Evolutionary conservation across 1,284 basidiomycete genomes (phyloP).

Genomic region (Pseudozyma flocculosa): DNA sequence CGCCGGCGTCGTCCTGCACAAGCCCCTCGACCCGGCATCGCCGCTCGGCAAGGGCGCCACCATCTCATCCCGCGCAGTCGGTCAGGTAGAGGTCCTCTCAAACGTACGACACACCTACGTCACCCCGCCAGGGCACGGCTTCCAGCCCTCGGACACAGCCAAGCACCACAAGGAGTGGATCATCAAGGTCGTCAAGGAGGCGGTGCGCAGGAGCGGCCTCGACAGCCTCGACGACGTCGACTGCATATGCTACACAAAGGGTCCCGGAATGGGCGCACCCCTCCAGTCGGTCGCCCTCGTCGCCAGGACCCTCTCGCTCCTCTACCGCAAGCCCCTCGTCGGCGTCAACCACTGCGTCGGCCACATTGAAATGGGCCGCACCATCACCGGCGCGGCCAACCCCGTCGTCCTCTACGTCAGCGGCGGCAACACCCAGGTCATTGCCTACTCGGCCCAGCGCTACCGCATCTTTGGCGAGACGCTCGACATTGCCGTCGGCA

Average conservation of each 20-base stretch:
- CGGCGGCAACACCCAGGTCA: conserved; percentile 98
- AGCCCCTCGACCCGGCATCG: conserved; percentile 63
- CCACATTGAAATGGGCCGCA: conserved; percentile 95
- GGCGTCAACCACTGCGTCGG: conserved; percentile 99
- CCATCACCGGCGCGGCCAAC: conserved; percentile 90
- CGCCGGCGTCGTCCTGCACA: conserved; percentile 88
- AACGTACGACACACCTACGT: conserved; percentile 91
- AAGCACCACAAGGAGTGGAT: conserved; percentile 94
- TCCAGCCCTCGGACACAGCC: conserved; percentile 91
- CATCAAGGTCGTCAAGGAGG: conserved; percentile 76
- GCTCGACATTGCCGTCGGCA: conserved; percentile 96
- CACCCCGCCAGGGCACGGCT: conserved; percentile 95
- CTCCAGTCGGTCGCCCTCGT: conserved; percentile 92
- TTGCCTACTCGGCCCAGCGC: conserved; percentile 88
- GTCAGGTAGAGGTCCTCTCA: conserved; percentile 59
- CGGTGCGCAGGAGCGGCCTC: conserved; percentile 69
- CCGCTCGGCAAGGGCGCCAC: conserved; percentile 52
- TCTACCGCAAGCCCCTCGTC: conserved; percentile 87
- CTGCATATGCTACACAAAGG: conserved; percentile 97
- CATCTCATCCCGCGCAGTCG: conserved; percentile 70
- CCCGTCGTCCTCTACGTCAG: conserved; percentile 98
- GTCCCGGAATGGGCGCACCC: conserved; percentile 98
- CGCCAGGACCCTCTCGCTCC: conserved; percentile 83
- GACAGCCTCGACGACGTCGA: conserved; percentile 76
- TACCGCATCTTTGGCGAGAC: conserved; percentile 99